These are phyloP conservation scores for Blastomyces percursus DNA, from an alignment of 2,329 filamentous ascomycete species.

Conservation along the genomic window DNA sequence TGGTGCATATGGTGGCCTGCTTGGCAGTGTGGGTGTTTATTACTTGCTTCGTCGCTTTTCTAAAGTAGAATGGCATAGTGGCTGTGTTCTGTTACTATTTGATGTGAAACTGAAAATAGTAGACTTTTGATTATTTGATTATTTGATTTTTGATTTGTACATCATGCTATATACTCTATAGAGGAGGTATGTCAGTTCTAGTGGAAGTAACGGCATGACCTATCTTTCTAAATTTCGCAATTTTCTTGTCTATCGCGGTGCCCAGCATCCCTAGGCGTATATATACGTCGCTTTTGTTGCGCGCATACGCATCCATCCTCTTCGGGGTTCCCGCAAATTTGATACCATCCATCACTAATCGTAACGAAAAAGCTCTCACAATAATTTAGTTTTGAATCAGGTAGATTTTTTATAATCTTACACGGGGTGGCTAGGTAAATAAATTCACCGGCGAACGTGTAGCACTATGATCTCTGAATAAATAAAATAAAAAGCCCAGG, in stretches of 20 bases:
- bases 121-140: neutral
- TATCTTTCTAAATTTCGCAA: neutral
- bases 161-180: neutral
- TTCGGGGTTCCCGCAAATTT: neutral
- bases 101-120: neutral
- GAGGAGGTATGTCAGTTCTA: neutral
- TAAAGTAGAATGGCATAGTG: neutral
- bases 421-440: neutral
- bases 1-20: conserved; percentile 96
- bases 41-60: conserved; percentile 26
- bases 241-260: neutral
- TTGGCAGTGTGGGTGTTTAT: conserved; percentile 55
- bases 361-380: neutral
- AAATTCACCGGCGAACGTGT: neutral
- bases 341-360: neutral
- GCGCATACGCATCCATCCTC: neutral
- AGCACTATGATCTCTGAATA: neutral
- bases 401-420: neutral
- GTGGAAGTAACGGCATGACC: neutral
- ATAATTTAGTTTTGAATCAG: neutral
- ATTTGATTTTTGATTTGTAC: neutral
- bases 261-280: neutral
- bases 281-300: neutral
- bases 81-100: neutral
- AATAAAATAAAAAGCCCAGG: neutral